Evolutionary conservation across 169 alveolate species (phyloP), one percentile per base, ranked within the genome.

Genomic region (Plasmodium vivax): DNA sequence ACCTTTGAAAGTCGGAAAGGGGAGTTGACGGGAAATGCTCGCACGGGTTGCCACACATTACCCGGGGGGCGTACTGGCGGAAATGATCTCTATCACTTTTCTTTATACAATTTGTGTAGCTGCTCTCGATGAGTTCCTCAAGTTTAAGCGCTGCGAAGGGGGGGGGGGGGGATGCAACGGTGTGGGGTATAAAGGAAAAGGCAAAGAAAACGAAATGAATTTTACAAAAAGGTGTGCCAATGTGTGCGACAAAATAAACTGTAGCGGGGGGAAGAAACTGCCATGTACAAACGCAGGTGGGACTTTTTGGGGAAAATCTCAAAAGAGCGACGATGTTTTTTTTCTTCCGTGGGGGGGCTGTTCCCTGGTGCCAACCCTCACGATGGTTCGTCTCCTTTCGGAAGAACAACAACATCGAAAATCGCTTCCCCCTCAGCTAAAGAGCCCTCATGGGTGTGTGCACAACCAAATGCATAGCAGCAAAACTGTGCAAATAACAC

Each of bases 81-180:
- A n/a, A 85, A 27, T 75, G 93, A 19, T 85, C 93, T 56, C 93
- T 85, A 19, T 85, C 93, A 36, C 93, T 85, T 85, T 85, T 85
- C 47, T 54, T 85, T 85, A 85, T 85, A 77, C 87, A 85, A 77
- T 85, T 85, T 85, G 80, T 85, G 71, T 85, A 85, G 68, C 93
- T 85, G 6, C 62, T 84, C 62, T 85, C 93, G 32, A 85, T 75
- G n/a, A 85, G 32, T 38, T 85, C 93, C 43, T 85, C 87, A 43
- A 85, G 68, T 85, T 85, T 85, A 19, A 75, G 81, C n/a, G 85
- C 93, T 85, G 47, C 75, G n/a, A 30, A 68, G 9, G 32, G 19
- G n/a, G 3, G 27, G 72, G 14, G 43, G 14, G 68, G 1, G 19
- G 34, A n/a, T 62, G 34, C 10, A n/a, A 23, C 36, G 75, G 5